Conservation (phyloP, 257 asterid genomes). For the Solanum phureja region DNA sequence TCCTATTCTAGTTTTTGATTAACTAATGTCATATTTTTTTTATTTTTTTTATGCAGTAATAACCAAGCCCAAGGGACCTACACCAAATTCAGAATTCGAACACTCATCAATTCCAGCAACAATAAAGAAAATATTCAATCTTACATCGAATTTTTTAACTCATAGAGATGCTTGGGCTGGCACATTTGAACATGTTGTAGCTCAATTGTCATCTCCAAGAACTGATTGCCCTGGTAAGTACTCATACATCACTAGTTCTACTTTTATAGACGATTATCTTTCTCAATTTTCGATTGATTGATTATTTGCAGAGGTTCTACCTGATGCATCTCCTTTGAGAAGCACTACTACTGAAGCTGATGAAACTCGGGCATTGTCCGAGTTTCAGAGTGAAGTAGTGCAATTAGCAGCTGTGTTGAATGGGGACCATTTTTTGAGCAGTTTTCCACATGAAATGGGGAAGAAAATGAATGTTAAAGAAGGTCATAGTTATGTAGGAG, state of each 20-base stretch:
- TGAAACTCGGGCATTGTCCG: slow-evolving; percentile 45
- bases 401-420: slow-evolving; percentile 64
- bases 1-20: not conserved
- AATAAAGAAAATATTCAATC: slow-evolving; percentile 64
- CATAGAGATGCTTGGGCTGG: slow-evolving; percentile 94
- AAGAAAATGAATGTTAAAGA: slow-evolving; percentile 65
- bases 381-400: slow-evolving; percentile 64
- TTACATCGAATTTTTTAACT: slow-evolving; percentile 57
- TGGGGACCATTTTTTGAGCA: slow-evolving; percentile 62
- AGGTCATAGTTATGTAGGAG: slow-evolving; percentile 45
- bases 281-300: not conserved
- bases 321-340: slow-evolving; percentile 22
- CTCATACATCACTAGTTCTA: not conserved
- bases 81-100: slow-evolving; percentile 56
- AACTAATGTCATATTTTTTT: not conserved
- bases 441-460: slow-evolving; percentile 36
- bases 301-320: slow-evolving; percentile 40
- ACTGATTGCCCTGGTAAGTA: slow-evolving; percentile 70
- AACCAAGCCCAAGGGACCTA: slow-evolving; percentile 55
- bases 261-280: not conserved
- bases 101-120: slow-evolving; percentile 83
- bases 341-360: slow-evolving; percentile 7
- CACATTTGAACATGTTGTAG: slow-evolving; percentile 66
- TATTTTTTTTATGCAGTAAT: slow-evolving; percentile 27
- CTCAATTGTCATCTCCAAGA: slow-evolving; percentile 51